phyloP scores from a whole-genome alignment of 805 yeast genomes.

The Hanseniaspora thailandica region DNA sequence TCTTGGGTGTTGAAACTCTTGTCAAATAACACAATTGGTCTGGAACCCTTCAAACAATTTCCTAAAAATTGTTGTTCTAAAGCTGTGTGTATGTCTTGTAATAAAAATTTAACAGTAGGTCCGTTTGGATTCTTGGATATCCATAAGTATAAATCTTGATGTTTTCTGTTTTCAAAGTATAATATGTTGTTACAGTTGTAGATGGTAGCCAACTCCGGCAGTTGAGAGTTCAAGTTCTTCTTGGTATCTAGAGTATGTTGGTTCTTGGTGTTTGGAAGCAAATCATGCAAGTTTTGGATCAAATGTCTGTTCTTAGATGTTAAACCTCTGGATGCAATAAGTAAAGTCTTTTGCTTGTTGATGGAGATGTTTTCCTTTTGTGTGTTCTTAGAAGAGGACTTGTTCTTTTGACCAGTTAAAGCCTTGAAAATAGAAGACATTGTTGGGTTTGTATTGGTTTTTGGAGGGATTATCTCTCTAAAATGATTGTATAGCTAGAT shows the following conservation, averaged over 20 bases:
- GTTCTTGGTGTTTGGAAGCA: constrained; percentile 89
- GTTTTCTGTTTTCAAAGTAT: constrained; percentile 92
- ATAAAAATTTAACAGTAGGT: constrained; percentile 85
- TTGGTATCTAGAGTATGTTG: constrained; percentile 94
- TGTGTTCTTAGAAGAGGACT: constrained; percentile 21
- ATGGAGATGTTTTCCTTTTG: constrained; percentile 42
- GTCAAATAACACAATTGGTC: constrained; percentile 88
- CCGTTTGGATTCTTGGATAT: constrained; percentile 95
- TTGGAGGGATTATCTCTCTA: neutral
- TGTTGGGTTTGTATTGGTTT: neutral
- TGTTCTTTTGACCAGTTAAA: constrained; percentile 37
- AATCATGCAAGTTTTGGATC: constrained; percentile 61
- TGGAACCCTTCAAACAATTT: constrained; percentile 85
- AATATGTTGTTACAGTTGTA: constrained; percentile 93
- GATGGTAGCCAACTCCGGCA: constrained; percentile 91
- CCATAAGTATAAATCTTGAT: constrained; percentile 90
- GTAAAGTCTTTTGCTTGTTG: constrained; percentile 78
- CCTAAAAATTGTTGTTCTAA: constrained; percentile 95
- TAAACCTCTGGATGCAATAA: constrained; percentile 89
- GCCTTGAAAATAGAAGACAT: constrained; percentile 72
- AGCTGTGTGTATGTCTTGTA: constrained; percentile 90
- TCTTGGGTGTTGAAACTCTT: constrained; percentile 50
- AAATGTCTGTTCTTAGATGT: constrained; percentile 92
- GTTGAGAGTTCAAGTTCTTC: constrained; percentile 62
- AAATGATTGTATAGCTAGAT: too few species aligned